Conservation (phyloP, 768 basidiomycete species). For the Nidula microcarpa region DNA sequence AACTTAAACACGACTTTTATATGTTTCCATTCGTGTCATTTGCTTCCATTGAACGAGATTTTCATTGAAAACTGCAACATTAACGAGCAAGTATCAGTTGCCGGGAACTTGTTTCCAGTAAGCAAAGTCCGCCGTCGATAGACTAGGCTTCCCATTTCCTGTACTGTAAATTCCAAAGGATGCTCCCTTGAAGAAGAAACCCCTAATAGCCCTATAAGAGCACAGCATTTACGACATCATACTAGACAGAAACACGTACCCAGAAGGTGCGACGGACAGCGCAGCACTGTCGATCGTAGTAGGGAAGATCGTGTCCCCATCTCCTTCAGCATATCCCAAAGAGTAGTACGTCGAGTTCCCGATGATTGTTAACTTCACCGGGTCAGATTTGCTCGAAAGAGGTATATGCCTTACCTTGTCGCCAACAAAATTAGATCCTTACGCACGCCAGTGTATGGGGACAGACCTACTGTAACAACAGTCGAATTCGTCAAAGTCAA, state of each 20-base stretch:
- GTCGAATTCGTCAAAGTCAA: constrained; percentile 26
- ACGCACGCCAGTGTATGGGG: background rate
- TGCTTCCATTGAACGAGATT: background rate
- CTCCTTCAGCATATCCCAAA: constrained; percentile 29
- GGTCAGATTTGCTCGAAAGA: constrained; percentile 15
- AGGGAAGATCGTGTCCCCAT: constrained; percentile 17
- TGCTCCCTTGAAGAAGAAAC: constrained; percentile 34
- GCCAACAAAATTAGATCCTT: background rate
- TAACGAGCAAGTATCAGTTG: too few species aligned
- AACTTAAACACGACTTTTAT: too few species aligned
- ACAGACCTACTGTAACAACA: constrained; percentile 18
- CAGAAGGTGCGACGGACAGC: constrained; percentile 26
- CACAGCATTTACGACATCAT: background rate
- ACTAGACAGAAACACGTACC: constrained; percentile 14
- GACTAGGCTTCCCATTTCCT: constrained; percentile 30
- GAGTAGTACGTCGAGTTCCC: constrained; percentile 24
- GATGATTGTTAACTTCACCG: constrained; percentile 24
- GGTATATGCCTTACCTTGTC: constrained; percentile 12
- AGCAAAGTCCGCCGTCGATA: constrained; percentile 29
- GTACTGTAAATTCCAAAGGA: constrained; percentile 35
- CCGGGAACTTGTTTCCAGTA: constrained; percentile 27
- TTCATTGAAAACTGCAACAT: background rate
- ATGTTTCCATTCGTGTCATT: background rate
- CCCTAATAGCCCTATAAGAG: constrained; percentile 11
- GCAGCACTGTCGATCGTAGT: constrained; percentile 25